Evolutionary conservation across 768 basidiomycete species (phyloP).

Genomic region (Boletus speciosus): DNA sequence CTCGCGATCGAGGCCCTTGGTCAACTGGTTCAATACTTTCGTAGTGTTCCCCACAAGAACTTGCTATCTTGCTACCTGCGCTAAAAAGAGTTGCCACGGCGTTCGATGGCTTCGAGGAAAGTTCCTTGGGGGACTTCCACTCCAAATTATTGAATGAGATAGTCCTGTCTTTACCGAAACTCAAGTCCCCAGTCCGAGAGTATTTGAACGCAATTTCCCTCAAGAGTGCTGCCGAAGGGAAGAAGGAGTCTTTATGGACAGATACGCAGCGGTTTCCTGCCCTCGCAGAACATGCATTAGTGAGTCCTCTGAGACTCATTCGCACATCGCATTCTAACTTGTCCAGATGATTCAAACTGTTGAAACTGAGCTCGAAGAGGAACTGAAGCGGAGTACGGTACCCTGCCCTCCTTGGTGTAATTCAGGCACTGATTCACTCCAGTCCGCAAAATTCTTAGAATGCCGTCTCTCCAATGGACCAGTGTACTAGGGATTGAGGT

Average conservation of each 20-base stretch:
- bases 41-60: conserved; percentile 81
- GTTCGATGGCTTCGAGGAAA: conserved; percentile 48
- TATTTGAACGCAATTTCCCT: conserved; percentile 57
- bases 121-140: conserved; percentile 52
- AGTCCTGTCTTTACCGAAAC: conserved; percentile 60
- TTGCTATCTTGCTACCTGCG: conserved; percentile 69
- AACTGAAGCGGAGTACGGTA: conserved; percentile 60
- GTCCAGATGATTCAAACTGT: conserved; percentile 61
- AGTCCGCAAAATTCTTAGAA: conserved; percentile 72
- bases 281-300: conserved; percentile 59
- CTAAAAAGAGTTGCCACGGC: conserved; percentile 67
- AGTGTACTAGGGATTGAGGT: conserved; percentile 71
- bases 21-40: neutral
- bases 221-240: conserved; percentile 59
- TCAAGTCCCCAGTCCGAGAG: conserved; percentile 51
- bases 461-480: conserved; percentile 71
- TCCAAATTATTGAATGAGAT: conserved; percentile 70
- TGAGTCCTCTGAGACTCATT: conserved; percentile 32
- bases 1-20: neutral
- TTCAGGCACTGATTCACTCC: conserved; percentile 1
- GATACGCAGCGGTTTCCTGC: conserved; percentile 49
- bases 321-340: neutral
- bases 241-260: conserved; percentile 69
- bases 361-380: conserved; percentile 68
- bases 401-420: neutral